Conservation (phyloP, 2,329 filamentous ascomycete species). For the Pestalotiopsis sp. region DNA sequence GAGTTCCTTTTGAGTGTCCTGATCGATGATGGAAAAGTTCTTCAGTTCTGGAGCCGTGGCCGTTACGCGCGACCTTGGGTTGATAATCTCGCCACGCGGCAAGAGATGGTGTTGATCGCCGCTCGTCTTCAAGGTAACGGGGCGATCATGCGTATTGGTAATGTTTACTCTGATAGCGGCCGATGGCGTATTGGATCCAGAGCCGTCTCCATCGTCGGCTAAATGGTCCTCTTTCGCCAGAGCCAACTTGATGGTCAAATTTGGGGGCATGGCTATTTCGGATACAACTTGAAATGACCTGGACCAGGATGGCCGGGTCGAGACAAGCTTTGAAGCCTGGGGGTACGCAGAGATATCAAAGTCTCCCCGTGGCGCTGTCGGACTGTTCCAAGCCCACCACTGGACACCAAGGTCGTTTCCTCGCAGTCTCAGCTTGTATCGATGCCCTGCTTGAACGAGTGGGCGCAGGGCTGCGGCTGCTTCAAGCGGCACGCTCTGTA, state of each 20-base stretch:
- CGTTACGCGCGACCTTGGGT: not conserved
- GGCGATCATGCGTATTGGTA: not conserved
- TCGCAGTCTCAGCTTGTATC: not conserved
- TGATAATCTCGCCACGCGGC: not conserved
- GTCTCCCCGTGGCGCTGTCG: not conserved
- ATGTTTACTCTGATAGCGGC: not conserved
- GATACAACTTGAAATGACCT: constrained; percentile 3
- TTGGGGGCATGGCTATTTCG: not conserved
- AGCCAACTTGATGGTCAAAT: not conserved
- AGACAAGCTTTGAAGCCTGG: not conserved
- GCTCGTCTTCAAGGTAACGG: not conserved
- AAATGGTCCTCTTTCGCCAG: not conserved
- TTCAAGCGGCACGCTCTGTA: not conserved
- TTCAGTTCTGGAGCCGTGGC: not conserved
- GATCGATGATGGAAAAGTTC: constrained; percentile 3
- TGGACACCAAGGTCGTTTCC: constrained; percentile 4
- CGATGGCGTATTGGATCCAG: not conserved
- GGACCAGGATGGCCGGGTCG: not conserved
- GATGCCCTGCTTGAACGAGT: not conserved
- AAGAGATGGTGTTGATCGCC: constrained; percentile 2
- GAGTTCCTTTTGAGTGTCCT: not conserved
- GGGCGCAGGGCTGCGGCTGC: not conserved
- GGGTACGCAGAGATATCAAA: not conserved
- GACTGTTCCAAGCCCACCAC: not conserved
- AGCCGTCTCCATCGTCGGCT: not conserved